A percentile compares a stretch with the other conserved stretches of the same genome.
Evolutionary conservation across 441 rosid species (phyloP).

Genomic region (California macrophylla): DNA sequence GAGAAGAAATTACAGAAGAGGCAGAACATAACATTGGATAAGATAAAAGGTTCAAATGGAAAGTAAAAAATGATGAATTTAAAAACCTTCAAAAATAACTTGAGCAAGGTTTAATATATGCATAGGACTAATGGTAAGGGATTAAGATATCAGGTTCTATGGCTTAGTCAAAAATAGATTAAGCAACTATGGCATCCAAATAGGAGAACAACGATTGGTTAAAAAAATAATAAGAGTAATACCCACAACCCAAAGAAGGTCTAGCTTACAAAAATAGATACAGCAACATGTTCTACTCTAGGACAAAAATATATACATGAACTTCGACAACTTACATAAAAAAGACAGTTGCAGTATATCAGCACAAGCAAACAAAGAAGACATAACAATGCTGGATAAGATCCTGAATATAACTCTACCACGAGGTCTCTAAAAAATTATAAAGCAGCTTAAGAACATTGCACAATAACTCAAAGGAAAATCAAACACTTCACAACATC

Average conservation of each 20-base stretch:
- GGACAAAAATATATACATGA: background rate
- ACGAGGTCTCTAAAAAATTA: background rate
- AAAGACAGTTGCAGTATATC: background rate
- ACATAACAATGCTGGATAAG: background rate
- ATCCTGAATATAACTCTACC: background rate
- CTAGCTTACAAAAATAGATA: background rate
- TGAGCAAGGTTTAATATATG: background rate
- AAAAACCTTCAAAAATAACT: background rate
- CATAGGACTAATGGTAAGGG: background rate
- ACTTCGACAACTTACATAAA: background rate
- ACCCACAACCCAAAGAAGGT: background rate
- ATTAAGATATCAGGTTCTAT: background rate
- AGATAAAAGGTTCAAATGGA: background rate
- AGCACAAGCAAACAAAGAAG: background rate
- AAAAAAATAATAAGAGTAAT: background rate
- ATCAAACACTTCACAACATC: background rate
- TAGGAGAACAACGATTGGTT: background rate
- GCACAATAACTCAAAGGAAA: background rate
- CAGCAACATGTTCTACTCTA: too few relatives aligned
- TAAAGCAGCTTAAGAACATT: background rate
- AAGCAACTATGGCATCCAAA: background rate
- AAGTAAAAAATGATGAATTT: background rate
- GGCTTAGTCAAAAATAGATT: background rate
- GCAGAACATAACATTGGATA: background rate
- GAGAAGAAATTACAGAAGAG: background rate